These are phyloP conservation scores for Tetrahymena elliotti DNA, from an alignment of 73 alveolate genomes.

Conservation along the genomic window DNA sequence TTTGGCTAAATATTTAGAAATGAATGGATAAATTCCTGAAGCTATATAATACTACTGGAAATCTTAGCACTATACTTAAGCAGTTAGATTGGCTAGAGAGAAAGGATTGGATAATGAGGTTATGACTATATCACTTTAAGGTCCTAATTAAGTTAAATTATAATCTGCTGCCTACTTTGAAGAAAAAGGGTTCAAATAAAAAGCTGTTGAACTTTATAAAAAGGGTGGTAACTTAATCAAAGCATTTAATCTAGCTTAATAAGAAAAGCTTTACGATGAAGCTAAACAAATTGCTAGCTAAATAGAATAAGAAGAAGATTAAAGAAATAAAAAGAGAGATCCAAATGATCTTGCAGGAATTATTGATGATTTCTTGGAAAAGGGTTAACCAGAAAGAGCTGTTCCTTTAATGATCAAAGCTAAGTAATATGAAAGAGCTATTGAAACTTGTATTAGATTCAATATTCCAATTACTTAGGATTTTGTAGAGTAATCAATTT, in stretches of 20 bases:
- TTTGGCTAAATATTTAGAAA: slow-evolving; percentile 82
- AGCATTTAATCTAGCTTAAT: slow-evolving; percentile 79
- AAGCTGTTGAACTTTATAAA: slow-evolving; percentile 80
- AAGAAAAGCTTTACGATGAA: slow-evolving; percentile 46
- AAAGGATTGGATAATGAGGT: slow-evolving; percentile 81
- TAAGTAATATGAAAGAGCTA: slow-evolving; percentile 79
- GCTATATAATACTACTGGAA: slow-evolving; percentile 84
- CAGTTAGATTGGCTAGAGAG: slow-evolving; percentile 91
- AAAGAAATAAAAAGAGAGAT: slow-evolving; percentile 59
- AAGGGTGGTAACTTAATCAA: slow-evolving; percentile 89
- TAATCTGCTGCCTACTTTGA: slow-evolving; percentile 91
- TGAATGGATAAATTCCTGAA: slow-evolving; percentile 68
- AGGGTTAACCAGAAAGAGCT: slow-evolving; percentile 83
- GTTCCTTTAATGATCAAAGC: slow-evolving; percentile 70
- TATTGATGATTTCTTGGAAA: slow-evolving; percentile 69
- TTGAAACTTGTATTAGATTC: slow-evolving; percentile 72
- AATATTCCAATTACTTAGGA: slow-evolving; percentile 79
- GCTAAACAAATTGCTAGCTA: slow-evolving; percentile 10
- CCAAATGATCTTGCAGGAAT: slow-evolving; percentile 65
- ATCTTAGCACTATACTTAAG: slow-evolving; percentile 89
- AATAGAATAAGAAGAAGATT: not conserved
- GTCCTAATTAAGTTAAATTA: slow-evolving; percentile 74
- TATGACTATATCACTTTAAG: slow-evolving; percentile 69
- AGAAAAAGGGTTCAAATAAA: slow-evolving; percentile 71
- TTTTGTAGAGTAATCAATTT: slow-evolving; percentile 62